Base-by-base conservation (phyloP, 306 rosid genomes). In the Citrullus colocynthis region DNA sequence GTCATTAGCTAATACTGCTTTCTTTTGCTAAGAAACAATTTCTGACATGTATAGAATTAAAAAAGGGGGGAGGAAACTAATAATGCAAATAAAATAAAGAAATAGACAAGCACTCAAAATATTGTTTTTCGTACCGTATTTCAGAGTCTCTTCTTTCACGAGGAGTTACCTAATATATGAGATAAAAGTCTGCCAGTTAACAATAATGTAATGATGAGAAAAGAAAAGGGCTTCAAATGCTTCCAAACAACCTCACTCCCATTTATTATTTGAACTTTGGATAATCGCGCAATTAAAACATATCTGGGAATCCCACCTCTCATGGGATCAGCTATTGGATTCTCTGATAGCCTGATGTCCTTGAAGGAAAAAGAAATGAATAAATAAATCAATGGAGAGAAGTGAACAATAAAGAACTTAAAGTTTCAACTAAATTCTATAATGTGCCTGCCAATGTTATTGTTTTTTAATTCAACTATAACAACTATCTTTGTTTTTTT, bases 61-160 rank as follows among this genome's bases (percentile, higher is more conserved):
- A 20, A 57, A 16, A 9, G 36, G 34, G 13, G 48, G 12, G 72
- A 65, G 14, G 72, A 34, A 65, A 48, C 13, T 72, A 72, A 24
- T 28, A 48, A 48, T 45, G 60, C 28, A 74, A 7, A 52, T 11
- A 73, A 73, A 36, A 15, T 14, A 73, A 49, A 73, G 59, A 54
- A 45, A 28, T 24, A 74, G 45, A 21, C 41, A 71, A 20, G 44
- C 8, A 54, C 42, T 28, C 61, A 74, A 54, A 30, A 74, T 44
- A 32, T 44, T 16, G 45, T 52, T 65, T 65, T 81, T 78, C 80
- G 20, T 77, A 92, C 98, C 97, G 89, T 80, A 95, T 92, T 87
- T 95, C 98, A 7, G 98, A 95, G 54, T 95, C 98, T 83, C 89
- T 95, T 88, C 97, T 90, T 84, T 95, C 98, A 59, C 97, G 97